A percentile compares a stretch with the other conserved stretches of the same genome.
Conservation (phyloP, 2,329 filamentous ascomycete genomes). For the Stachybotrys echinatus region DNA sequence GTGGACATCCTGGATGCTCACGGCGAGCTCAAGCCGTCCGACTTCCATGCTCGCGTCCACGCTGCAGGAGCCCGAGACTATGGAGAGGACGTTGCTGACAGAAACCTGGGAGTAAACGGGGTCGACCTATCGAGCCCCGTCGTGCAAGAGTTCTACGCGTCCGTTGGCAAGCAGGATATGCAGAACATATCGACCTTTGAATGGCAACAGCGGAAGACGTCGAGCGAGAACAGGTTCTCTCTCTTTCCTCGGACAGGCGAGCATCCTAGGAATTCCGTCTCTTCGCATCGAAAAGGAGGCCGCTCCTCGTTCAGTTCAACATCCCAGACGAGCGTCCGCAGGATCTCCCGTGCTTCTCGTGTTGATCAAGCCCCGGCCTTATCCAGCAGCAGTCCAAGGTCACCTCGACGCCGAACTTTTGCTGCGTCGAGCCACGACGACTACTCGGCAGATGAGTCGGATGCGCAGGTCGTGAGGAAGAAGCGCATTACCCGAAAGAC, state of each 20-base stretch:
- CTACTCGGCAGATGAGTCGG: too few species aligned
- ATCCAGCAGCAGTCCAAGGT: too few species aligned
- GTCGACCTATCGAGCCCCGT: conserved; percentile 25
- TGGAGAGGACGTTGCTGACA: conserved; percentile 61
- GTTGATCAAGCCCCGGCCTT: too few species aligned
- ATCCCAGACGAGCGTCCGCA: neutral
- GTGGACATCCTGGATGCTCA: conserved; percentile 56
- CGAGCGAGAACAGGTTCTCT: too few species aligned
- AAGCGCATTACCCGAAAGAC: too few species aligned
- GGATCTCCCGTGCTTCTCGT: too few species aligned
- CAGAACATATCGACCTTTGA: neutral
- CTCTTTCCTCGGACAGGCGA: neutral
- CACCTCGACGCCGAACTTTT: too few species aligned
- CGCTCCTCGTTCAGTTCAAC: neutral
- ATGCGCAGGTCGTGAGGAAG: too few species aligned
- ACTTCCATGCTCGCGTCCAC: conserved; percentile 43
- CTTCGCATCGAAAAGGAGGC: neutral
- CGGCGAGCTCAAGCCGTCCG: conserved; percentile 41
- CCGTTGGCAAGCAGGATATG: neutral
- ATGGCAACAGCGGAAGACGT: neutral
- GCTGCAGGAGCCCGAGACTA: conserved; percentile 49
- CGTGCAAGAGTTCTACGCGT: conserved; percentile 29
- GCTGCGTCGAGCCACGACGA: too few species aligned
- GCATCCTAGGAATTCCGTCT: neutral
- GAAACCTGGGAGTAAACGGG: conserved; percentile 43